Conservation (phyloP, 192 early-diverging fungal genomes). For the Coemansia sp. region DNA sequence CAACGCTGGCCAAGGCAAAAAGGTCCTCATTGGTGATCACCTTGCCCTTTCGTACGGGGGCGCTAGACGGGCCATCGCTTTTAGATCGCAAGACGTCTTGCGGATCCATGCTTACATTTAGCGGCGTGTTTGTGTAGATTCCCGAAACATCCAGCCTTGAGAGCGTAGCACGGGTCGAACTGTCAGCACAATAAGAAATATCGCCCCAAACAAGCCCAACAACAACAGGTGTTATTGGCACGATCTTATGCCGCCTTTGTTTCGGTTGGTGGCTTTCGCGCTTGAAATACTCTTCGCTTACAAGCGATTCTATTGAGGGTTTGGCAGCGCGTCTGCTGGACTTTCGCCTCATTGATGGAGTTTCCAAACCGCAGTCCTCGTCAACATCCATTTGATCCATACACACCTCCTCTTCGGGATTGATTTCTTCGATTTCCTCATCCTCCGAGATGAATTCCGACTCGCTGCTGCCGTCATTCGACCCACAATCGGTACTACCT, state of each 20-base stretch:
- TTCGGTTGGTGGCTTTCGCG: background rate
- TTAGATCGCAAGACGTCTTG: slow-evolving; percentile 6
- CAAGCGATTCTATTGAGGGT: background rate
- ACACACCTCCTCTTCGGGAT: slow-evolving; percentile 37
- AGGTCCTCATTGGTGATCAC: slow-evolving; percentile 33
- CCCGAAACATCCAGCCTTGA: slow-evolving; percentile 13
- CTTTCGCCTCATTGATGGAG: background rate
- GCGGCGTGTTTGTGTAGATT: slow-evolving; percentile 14
- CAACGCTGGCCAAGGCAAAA: slow-evolving; percentile 17
- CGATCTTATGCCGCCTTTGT: slow-evolving; percentile 21
- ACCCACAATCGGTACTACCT: slow-evolving; percentile 14
- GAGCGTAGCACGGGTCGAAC: background rate
- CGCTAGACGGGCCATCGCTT: slow-evolving; percentile 4
- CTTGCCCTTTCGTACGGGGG: slow-evolving; percentile 13
- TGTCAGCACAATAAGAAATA: background rate
- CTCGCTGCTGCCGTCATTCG: slow-evolving; percentile 14
- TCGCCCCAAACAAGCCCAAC: slow-evolving; percentile 24
- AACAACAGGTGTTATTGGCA: slow-evolving; percentile 39
- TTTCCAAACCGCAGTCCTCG: background rate
- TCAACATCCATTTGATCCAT: slow-evolving; percentile 26
- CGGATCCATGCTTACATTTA: slow-evolving; percentile 22
- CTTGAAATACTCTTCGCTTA: background rate
- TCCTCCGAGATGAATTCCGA: slow-evolving; percentile 40
- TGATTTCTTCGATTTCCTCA: slow-evolving; percentile 44
- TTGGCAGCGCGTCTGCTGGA: background rate